These are phyloP conservation scores for Hypoxylon cercidicola DNA, from an alignment of 495 filamentous ascomycete genomes.

Conservation along the genomic window DNA sequence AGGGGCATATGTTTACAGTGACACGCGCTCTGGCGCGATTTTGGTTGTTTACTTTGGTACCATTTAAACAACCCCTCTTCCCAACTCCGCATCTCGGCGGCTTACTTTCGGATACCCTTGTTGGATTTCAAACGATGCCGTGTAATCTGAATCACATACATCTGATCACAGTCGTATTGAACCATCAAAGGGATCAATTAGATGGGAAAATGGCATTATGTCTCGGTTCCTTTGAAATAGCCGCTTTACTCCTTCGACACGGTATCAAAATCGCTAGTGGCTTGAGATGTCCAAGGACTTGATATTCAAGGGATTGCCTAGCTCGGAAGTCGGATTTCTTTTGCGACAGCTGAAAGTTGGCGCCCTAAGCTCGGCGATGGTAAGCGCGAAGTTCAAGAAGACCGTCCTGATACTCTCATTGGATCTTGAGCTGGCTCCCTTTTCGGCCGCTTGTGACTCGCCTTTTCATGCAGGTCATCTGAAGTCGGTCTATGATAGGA, in stretches of 20 bases:
- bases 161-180: constrained; percentile 39
- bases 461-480: constrained; percentile 38
- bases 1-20: constrained; percentile 35
- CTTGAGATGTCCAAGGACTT: constrained; percentile 16
- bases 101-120: constrained; percentile 30
- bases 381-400: constrained; percentile 30
- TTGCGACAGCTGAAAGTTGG: constrained; percentile 37
- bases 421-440: constrained; percentile 15
- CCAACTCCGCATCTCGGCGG: constrained; percentile 39
- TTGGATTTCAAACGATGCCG: constrained; percentile 38
- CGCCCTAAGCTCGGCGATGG: constrained; percentile 31
- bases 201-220: constrained; percentile 19
- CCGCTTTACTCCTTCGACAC: constrained; percentile 15
- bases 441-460: constrained; percentile 27
- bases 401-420: constrained; percentile 19
- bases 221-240: constrained; percentile 31
- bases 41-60: constrained; percentile 41
- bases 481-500: constrained; percentile 31
- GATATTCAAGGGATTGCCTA: constrained; percentile 29
- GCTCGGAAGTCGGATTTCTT: constrained; percentile 30
- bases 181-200: constrained; percentile 12
- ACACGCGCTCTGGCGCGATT: constrained; percentile 39
- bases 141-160: constrained; percentile 39
- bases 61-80: constrained; percentile 37
- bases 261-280: constrained; percentile 32